Conservation (phyloP, 1,284 basidiomycete genomes). For the Ganoderma leucocontextum region DNA sequence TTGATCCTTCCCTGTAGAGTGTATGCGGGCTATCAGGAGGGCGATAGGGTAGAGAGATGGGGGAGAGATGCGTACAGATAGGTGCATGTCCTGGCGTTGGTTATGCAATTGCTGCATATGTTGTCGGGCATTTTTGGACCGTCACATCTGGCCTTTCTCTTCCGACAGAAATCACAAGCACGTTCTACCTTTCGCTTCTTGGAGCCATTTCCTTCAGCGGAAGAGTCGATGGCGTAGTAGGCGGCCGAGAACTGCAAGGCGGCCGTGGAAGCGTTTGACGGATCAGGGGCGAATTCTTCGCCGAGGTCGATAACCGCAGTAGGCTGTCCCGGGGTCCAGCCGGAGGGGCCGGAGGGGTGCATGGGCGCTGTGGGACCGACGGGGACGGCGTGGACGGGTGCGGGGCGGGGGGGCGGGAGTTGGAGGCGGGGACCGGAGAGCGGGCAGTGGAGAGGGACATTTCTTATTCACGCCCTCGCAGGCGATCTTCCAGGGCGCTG, state of each 20-base stretch:
- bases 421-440: conserved; percentile 24
- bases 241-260: conserved; percentile 33
- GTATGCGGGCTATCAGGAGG: conserved; percentile 18
- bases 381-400: conserved; percentile 7
- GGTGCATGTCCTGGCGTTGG: conserved; percentile 71
- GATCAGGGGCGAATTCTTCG: conserved; percentile 34
- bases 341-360: conserved; percentile 29
- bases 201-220: conserved; percentile 34
- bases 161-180: conserved; percentile 76
- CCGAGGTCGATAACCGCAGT: conserved; percentile 39
- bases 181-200: conserved; percentile 69
- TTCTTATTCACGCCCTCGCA: conserved; percentile 29
- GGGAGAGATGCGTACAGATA: conserved; percentile 63
- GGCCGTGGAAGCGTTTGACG: conserved; percentile 30
- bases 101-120: conserved; percentile 77
- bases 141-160: conserved; percentile 76
- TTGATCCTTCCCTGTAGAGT: conserved; percentile 71
- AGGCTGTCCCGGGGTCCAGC: conserved; percentile 32
- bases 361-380: conserved; percentile 23
- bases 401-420: conserved; percentile 9
- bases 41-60: conserved; percentile 9
- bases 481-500: conserved; percentile 30
- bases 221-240: conserved; percentile 38
- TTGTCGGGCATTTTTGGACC: conserved; percentile 66
- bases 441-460: conserved; percentile 29